Percentiles rank a stretch among this genome's conserved stretches.
Evolutionary conservation across 2,329 filamentous ascomycete species (phyloP).

Genomic region (Claviceps paspali): DNA sequence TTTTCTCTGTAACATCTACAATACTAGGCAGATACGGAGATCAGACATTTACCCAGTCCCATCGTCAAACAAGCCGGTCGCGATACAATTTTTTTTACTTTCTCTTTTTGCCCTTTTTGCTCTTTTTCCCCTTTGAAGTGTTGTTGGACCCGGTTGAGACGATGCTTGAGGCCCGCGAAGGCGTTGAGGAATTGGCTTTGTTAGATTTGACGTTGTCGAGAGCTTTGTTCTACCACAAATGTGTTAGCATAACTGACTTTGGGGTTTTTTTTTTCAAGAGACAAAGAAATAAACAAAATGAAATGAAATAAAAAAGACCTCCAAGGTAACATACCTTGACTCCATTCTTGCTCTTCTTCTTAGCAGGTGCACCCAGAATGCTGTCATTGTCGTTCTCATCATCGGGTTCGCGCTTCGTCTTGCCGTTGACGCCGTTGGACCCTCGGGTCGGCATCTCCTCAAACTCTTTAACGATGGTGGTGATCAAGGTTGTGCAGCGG

Average conservation of each 20-base stretch:
- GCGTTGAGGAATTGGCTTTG: slow-evolving; percentile 60
- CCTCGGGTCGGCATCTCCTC: slow-evolving; percentile 47
- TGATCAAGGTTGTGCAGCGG: slow-evolving; percentile 84
- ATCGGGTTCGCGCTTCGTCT: slow-evolving; percentile 56
- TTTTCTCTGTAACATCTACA: background rate
- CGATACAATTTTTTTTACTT: slow-evolving; percentile 11
- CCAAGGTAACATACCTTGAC: slow-evolving; percentile 54
- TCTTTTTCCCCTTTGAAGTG: slow-evolving; percentile 31
- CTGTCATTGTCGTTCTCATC: slow-evolving; percentile 78
- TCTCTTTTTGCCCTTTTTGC: slow-evolving; percentile 21
- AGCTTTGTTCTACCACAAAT: slow-evolving; percentile 64
- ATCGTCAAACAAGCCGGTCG: background rate
- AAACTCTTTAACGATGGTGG: slow-evolving; percentile 89
- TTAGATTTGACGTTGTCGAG: slow-evolving; percentile 75
- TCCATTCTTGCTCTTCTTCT: slow-evolving; percentile 79
- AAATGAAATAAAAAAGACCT: too few species aligned
- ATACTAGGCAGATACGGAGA: background rate
- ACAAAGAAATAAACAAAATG: too few species aligned
- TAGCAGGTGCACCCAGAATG: slow-evolving; percentile 64
- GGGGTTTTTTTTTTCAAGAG: background rate
- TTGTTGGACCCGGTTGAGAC: slow-evolving; percentile 50
- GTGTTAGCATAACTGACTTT: slow-evolving; percentile 2
- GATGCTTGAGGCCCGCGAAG: slow-evolving; percentile 79
- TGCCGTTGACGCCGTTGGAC: slow-evolving; percentile 48
- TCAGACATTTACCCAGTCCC: background rate